Percentiles rank a stretch among this genome's conserved stretches.
Conservation (phyloP, 495 filamentous ascomycete species). For the Daldinia loculata region DNA sequence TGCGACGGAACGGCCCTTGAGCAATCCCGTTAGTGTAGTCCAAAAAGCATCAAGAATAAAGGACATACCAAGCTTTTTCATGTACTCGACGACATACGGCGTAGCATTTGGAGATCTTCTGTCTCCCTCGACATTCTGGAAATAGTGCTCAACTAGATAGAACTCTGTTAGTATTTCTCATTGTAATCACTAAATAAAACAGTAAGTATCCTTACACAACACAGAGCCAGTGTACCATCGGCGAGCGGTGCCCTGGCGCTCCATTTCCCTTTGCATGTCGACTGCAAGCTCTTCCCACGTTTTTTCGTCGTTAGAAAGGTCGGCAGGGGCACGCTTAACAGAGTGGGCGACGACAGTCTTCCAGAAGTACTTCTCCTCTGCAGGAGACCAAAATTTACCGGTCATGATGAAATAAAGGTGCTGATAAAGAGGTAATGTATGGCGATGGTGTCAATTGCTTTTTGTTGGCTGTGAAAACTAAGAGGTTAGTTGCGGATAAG, state of each 20-base stretch:
- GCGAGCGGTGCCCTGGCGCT: conserved; percentile 22
- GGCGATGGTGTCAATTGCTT: not conserved
- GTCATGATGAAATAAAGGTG: conserved; percentile 45
- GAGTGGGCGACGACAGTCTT: conserved; percentile 46
- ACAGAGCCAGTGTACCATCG: conserved; percentile 49
- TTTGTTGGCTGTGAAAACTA: not conserved
- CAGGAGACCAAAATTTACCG: conserved; percentile 50
- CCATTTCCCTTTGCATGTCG: conserved; percentile 47
- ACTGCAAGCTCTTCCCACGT: conserved; percentile 46
- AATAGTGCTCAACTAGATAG: conserved; percentile 56
- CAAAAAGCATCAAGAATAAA: not conserved
- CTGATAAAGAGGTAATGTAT: not conserved
- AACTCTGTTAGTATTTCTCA: conserved; percentile 20
- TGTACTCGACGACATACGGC: conserved; percentile 42
- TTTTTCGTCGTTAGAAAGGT: conserved; percentile 38
- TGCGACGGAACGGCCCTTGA: conserved; percentile 5
- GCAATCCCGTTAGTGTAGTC: not conserved
- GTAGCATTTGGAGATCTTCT: conserved; percentile 47
- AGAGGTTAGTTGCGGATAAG: not conserved
- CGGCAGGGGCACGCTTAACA: conserved; percentile 46
- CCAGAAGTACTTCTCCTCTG: conserved; percentile 57
- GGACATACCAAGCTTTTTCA: conserved; percentile 33
- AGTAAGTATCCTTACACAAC: conserved; percentile 48
- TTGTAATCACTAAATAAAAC: not conserved
- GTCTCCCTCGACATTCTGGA: conserved; percentile 49